These are phyloP conservation scores for Cucurbita maxima DNA, from an alignment of 306 rosid species.

Conservation along the genomic window DNA sequence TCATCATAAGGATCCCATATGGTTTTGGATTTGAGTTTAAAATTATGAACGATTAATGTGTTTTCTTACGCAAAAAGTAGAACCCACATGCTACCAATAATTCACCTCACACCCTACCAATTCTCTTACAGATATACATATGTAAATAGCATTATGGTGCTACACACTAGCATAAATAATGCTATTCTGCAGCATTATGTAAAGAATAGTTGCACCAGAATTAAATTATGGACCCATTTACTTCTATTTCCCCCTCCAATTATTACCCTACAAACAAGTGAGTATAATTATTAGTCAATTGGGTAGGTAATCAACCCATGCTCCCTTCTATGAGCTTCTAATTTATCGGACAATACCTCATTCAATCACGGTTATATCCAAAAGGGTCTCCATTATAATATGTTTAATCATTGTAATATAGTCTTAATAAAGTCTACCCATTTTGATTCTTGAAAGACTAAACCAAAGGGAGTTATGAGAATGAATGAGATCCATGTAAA, in stretches of 20 bases:
- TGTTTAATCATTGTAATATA: neutral
- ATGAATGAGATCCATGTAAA: neutral
- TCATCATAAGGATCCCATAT: neutral
- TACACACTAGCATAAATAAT: neutral
- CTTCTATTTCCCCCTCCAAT: neutral
- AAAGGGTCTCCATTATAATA: neutral
- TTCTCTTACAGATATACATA: too few species aligned
- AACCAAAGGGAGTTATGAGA: too few species aligned
- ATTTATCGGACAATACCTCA: neutral
- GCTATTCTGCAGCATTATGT: neutral
- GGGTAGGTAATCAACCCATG: constrained; percentile 1
- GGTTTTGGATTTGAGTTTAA: neutral
- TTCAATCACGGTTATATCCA: neutral
- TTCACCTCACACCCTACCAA: too few species aligned
- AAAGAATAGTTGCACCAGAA: constrained; percentile 1
- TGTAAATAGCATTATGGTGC: neutral
- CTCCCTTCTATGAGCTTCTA: neutral
- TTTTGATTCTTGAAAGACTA: too few species aligned
- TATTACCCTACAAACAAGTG: constrained; percentile 2
- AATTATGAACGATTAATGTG: neutral
- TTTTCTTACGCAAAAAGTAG: neutral
- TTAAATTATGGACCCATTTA: constrained; percentile 1
- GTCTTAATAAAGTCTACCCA: neutral
- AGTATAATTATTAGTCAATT: constrained; percentile 2
- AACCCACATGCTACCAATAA: too few species aligned